Evolutionary conservation across 352 stramenopile species (phyloP).

Genomic region (Globisporangium parvum): DNA sequence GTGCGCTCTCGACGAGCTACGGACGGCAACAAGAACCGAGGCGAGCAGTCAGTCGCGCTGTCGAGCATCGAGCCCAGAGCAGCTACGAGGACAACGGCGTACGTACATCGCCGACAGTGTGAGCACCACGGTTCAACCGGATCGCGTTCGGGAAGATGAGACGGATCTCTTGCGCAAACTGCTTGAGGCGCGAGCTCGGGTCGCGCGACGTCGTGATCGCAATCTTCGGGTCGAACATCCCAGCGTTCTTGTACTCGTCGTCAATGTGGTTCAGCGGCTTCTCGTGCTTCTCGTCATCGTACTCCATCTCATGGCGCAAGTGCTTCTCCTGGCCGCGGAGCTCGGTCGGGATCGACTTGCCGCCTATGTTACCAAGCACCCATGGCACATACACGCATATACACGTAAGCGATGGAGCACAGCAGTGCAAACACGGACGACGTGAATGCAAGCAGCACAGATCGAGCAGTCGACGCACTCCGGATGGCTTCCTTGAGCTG

Average conservation of each 20-base stretch:
- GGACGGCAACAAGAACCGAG: constrained; percentile 16
- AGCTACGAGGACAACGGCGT: neutral
- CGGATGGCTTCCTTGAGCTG: constrained; percentile 93
- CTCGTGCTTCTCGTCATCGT: constrained; percentile 87
- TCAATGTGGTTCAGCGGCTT: constrained; percentile 92
- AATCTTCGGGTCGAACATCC: constrained; percentile 95
- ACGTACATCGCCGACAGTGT: constrained; percentile 88
- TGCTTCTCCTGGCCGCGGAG: constrained; percentile 91
- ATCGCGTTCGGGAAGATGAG: constrained; percentile 98
- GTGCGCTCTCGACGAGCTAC: constrained; percentile 95
- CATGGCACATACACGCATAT: no score
- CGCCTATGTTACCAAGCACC: no score
- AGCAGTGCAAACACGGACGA: neutral
- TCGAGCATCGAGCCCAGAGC: neutral
- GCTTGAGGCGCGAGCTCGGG: constrained; percentile 96
- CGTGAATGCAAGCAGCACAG: neutral
- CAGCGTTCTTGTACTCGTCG: constrained; percentile 99
- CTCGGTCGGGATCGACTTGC: constrained; percentile 97
- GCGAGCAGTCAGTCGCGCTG: neutral
- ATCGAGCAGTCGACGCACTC: constrained; percentile 22
- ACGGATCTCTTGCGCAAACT: constrained; percentile 99
- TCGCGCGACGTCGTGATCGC: constrained; percentile 98
- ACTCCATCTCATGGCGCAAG: constrained; percentile 90
- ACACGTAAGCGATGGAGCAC: constrained; percentile 1
- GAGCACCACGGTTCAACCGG: constrained; percentile 95